Evolutionary conservation across 1,139 yeast genomes (phyloP), one percentile per base, ranked within the genome.

Genomic region (Meyerozyma carpophila): DNA sequence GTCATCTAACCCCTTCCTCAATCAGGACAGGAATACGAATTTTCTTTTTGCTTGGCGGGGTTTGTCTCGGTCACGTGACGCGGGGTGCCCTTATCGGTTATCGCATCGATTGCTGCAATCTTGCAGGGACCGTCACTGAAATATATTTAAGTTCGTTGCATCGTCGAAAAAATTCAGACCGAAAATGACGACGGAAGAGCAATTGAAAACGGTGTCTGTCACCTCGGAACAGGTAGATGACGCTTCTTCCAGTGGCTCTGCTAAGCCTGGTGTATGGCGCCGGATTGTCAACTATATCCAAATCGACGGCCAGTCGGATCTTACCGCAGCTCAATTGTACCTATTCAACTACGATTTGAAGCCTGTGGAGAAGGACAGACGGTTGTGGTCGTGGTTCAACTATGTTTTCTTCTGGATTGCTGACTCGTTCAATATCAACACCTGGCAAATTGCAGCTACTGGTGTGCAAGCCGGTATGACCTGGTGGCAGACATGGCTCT

Each of bases 401-500:
- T 88, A 68, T 58, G 82, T 83, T 8, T 82, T 78, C 49, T 86
- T 86, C 55, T 88, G 96, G 96, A 64, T 87, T 45, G 90, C 95
- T 1, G 96, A 87, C 59, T 81, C 94, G 24, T 85, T 89, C 66
- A 88, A 88, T 61, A 82, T 89, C 55, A 87, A 85, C 58, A 87
- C 96, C 9, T 88, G 94, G 91, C 91, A 86, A 66, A 87, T 89
- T 56, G 95, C 95, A 6, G 82, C 93, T 4, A 84, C 94, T 1
- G 94, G 95, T 50, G 69, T 72, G 26, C 83, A 84, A 47, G 75
- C 77, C 36, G 93, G 93, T 7, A 68, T 88, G 65, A 79, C 82
- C 14, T 87, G 95, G 95, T 88, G 95, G 94, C 90, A 82, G 61
- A 82, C 86, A 13, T 88, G 95, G 95, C 59, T 87, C 29, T 77